Evolutionary conservation across 2,329 filamentous ascomycete species (phyloP), one percentile per base, ranked within the genome.

Genomic region (Aspergillus chevalieri): DNA sequence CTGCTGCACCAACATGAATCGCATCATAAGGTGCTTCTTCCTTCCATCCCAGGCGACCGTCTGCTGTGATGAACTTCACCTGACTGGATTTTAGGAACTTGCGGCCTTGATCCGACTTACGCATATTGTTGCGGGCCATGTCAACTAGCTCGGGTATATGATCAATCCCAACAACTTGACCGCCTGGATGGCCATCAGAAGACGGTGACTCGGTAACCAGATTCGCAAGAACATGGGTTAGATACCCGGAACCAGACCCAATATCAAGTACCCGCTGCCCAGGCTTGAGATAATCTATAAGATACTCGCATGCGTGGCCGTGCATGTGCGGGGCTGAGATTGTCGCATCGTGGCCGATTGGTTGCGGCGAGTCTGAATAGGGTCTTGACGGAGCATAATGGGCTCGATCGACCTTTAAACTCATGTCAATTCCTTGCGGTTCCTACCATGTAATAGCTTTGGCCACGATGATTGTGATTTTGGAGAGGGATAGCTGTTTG

Each of bases 1-100:
- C 92, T 6, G 89, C 87, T 0, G 93, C 93, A 0, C 93, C 93
- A 2, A 97, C 93, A 65, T 97, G 93, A 52, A 98, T 97, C 2
- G 87, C 91, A 76, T 97, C 89, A 77, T 92, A 98, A 0, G 83
- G 53, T 72, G 80, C 60, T 61, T 71, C 49, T 70, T 78, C 79
- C 2, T 76, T 62, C 78, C 80, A 85, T 1, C 86, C 86, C 53
- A 80, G 77, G 4, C 87, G 70, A 1, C 86, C 87, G 71, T 96
- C 91, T 0, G 83, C 90, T 0, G 82, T 77, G 1, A 91, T 77
- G 63, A 94, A 94, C 50, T 76, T 74, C 39, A 91, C 87, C 5
- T 77, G 79, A 0, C 85, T 87, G 0, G 68, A 73, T 1, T 78
- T 77, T 12, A 96, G 68, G 48, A 94, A 69, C 9, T 65, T 63